Evolutionary conservation across 495 filamentous ascomycete species (phyloP), one percentile per base, ranked within the genome.

Genomic region (Parachaetomium inaequale): DNA sequence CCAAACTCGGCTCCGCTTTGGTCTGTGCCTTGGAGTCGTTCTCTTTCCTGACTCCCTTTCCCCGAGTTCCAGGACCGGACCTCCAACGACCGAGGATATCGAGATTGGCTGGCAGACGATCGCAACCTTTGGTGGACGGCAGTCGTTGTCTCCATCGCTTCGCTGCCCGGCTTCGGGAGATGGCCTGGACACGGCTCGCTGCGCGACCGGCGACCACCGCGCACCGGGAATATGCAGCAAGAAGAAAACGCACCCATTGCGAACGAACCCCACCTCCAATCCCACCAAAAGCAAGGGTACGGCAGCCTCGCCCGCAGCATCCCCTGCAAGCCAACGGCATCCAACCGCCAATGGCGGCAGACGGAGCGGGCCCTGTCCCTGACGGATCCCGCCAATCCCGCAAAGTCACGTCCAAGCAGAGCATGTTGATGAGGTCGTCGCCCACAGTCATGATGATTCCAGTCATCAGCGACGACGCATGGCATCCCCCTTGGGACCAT

Each of bases 311-410:
- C 63, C 56, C 57, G 55, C 56, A 34, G 26, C 26, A 14, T 38
- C 61, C 42, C 68, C 38, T 65, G 55, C 55, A 42, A 46, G 52
- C 36, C 52, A 34, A 54, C 45, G 42, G 49, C 55, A 62, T 21
- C 32, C 46, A 14, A 31, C 3, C 2, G 25, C 68, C 68, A 68
- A 70, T 68, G 55, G 42, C 59, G 66, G 66, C 63, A 68, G 56
- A 58, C 54, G 6, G 46, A 21, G 53, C 51, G 66, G 65, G 56
- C 46, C 49, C 49, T 28, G 38, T 40, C 60, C 65, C 50, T 68
- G 54, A 52, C 47, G 15, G 10, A 26, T 40, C 28, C 19, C 25
- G 34, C 34, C 32, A 42, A 55, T 55, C 52, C 31, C 23, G 12
- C 50, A 55, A 17, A 25, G 19, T 55, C 11, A 26, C 52, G 21